phyloP scores from a whole-genome alignment of 2,329 filamentous ascomycete genomes.

The Xylaria multiplex region DNA sequence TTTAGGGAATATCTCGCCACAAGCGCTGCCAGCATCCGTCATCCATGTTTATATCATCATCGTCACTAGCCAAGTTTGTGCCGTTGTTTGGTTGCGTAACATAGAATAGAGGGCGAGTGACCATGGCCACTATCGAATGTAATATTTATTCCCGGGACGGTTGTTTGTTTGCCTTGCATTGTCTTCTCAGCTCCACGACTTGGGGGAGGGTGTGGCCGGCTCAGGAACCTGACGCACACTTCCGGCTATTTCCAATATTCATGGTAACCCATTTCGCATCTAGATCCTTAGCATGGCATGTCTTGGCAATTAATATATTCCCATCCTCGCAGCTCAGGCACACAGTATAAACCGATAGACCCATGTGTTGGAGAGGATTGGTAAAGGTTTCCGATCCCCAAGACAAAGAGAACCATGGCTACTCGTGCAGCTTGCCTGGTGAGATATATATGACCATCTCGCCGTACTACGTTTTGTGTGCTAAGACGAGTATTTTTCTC shows the following conservation, averaged over 20 bases:
- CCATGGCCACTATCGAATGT: slow-evolving; percentile 17
- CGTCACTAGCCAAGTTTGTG: slow-evolving; percentile 5
- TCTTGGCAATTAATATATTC: slow-evolving; percentile 46
- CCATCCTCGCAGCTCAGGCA: slow-evolving; percentile 39
- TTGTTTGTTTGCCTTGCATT: slow-evolving; percentile 34
- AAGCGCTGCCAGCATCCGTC: slow-evolving; percentile 39
- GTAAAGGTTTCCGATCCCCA: slow-evolving; percentile 36
- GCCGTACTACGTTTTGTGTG: slow-evolving; percentile 31
- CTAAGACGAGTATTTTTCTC: slow-evolving; percentile 30
- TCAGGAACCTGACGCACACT: slow-evolving; percentile 42
- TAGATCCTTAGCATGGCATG: slow-evolving; percentile 41
- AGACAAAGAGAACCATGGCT: slow-evolving; percentile 36
- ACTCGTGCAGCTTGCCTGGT: slow-evolving; percentile 34
- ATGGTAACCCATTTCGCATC: slow-evolving; percentile 34
- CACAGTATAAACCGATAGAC: slow-evolving; percentile 41
- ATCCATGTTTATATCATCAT: slow-evolving; percentile 15
- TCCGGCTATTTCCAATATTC: slow-evolving; percentile 46
- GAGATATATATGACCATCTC: slow-evolving; percentile 44
- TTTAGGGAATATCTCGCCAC: slow-evolving; percentile 9
- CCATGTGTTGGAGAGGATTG: slow-evolving; percentile 32
- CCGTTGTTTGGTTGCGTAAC: not conserved
- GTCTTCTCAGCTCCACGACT: slow-evolving; percentile 33
- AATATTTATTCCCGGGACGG: slow-evolving; percentile 31
- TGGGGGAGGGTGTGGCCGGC: slow-evolving; percentile 35
- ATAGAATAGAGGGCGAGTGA: not conserved